A percentile compares a stretch with the other conserved stretches of the same genome.
These are phyloP conservation scores for Angomonas ambiguus DNA, from an alignment of 208 protist species.

Conservation along the genomic window DNA sequence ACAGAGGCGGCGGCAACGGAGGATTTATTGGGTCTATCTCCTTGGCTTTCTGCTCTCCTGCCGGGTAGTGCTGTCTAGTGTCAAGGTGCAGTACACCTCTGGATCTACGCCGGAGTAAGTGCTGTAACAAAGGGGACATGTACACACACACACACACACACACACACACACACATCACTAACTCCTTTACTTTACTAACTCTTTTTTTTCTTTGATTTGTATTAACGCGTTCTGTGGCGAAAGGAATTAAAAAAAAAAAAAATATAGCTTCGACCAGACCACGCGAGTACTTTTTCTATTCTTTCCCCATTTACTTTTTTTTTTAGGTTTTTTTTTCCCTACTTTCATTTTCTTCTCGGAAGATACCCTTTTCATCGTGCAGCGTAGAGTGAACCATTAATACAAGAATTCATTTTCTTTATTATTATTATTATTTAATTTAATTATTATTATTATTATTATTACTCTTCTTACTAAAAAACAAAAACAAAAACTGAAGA, in stretches of 20 bases:
- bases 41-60: slow-evolving; percentile 22
- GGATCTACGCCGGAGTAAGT: no score
- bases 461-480: slow-evolving; percentile 11
- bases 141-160: not conserved
- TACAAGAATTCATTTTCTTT: no score
- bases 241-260: no score
- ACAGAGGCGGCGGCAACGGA: slow-evolving; percentile 27
- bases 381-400: no score
- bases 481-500: not conserved
- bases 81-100: slow-evolving; percentile 48
- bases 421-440: no score
- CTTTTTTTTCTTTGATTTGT: no score
- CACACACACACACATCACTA: not conserved
- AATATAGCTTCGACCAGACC: no score
- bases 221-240: no score
- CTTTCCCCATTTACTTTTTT: slow-evolving; percentile 18
- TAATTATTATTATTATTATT: no score
- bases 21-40: slow-evolving; percentile 19
- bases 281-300: slow-evolving; percentile 6
- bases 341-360: slow-evolving; percentile 15
- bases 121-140: slow-evolving; percentile 6
- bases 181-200: not conserved
- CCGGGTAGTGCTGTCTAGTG: slow-evolving; percentile 24
- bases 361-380: no score
- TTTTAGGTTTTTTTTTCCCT: slow-evolving; percentile 5